These are phyloP conservation scores for Serendipita sp. DNA, from an alignment of 768 basidiomycete species.

Conservation along the genomic window DNA sequence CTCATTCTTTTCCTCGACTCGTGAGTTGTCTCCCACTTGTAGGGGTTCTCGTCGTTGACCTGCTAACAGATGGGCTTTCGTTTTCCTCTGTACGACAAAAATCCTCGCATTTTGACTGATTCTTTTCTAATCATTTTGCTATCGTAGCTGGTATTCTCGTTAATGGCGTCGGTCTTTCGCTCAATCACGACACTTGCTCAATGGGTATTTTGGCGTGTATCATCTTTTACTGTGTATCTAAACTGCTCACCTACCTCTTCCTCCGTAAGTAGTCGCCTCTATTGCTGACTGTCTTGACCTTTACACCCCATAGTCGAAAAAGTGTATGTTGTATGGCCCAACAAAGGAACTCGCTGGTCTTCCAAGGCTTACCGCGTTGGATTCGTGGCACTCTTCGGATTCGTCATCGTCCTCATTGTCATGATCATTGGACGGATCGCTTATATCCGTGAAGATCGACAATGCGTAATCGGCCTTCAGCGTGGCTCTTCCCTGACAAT, in stretches of 20 bases:
- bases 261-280: constrained; percentile 28
- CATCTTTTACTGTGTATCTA: constrained; percentile 15
- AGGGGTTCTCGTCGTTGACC: constrained; percentile 11
- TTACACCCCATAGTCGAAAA: background rate
- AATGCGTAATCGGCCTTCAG: constrained; percentile 35
- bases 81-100: background rate
- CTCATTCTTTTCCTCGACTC: constrained; percentile 2
- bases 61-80: constrained; percentile 1
- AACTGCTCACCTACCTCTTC: constrained; percentile 33
- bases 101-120: background rate
- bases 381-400: constrained; percentile 23
- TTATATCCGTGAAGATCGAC: constrained; percentile 22
- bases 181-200: constrained; percentile 23
- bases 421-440: constrained; percentile 27
- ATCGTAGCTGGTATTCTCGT: constrained; percentile 28
- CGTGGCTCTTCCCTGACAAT: constrained; percentile 19
- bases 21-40: constrained; percentile 13
- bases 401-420: constrained; percentile 25
- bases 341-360: constrained; percentile 19
- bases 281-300: constrained; percentile 15
- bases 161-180: constrained; percentile 30
- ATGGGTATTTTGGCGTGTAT: constrained; percentile 32
- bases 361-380: constrained; percentile 30
- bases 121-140: background rate
- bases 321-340: constrained; percentile 15